Evolutionary conservation across 2,329 filamentous ascomycete genomes (phyloP), one percentile per base, ranked within the genome.

Genomic region (Penicillium italicum): DNA sequence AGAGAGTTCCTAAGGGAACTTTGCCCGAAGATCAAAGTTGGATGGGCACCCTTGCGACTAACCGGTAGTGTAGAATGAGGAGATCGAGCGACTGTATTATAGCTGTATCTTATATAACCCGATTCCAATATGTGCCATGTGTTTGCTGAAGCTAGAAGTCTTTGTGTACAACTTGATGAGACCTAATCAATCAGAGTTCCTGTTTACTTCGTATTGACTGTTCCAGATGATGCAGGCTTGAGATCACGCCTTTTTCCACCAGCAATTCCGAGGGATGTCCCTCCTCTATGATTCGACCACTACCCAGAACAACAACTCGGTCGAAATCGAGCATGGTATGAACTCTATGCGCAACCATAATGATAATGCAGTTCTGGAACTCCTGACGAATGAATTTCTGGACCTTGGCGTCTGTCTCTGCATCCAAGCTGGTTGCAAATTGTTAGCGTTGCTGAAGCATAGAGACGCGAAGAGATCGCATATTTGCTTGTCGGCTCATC

Each of bases 11-110:
- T 9, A 61, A 59, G 53, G 54, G 38, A 31, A 60, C 42, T 49
- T 26, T 56, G 53, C 53, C 56, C n/a, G 62, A 62, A 31, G 69
- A 71, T 62, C 59, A 48, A 16, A 64, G 62, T 48, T 73, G 71
- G 70, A 73, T 72, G 71, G 71, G 70, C 0, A 70, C 68, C 16
- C 64, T 73, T 53, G 70, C 69, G 20, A 51, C 53, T 22, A 34
- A 22, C 8, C 40, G 47, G 28, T 55, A 37, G 31, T 18, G 9
- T 24, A 24, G 14, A 8, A 49, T 20, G 10, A 18, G 18, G 2
- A 49, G 18, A 34, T 34, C 8, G 38, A 28, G 5, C 12, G 18
- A 34, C 31, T 54, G 44, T 54, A 50, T 20, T 30, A 42, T 53
- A 53, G 4, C 26, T 53, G 30, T 49, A 42, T 34, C 8, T 26